Percentiles rank a stretch among this genome's conserved stretches.
phyloP scores from a whole-genome alignment of 768 basidiomycete species.

The Neoboletus subvelutipes region DNA sequence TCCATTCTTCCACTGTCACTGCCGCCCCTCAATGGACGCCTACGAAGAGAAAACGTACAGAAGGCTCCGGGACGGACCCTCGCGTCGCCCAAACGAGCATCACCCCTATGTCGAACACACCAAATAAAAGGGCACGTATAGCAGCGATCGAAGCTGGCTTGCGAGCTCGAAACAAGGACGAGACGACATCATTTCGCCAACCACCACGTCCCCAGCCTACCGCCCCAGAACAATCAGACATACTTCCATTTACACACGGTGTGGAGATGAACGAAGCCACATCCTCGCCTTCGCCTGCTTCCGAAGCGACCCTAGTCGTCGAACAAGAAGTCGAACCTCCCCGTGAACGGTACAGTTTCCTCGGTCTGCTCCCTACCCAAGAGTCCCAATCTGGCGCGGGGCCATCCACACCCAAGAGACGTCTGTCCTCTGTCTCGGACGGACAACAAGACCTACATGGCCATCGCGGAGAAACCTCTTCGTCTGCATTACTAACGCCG shows the following conservation, averaged over 20 bases:
- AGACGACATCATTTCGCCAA: neutral
- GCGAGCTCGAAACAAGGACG: neutral
- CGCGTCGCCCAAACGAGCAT: neutral
- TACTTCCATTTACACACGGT: slow-evolving; percentile 20
- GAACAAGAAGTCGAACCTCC: neutral
- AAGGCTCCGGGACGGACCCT: neutral
- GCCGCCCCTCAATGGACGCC: neutral
- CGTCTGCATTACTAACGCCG: slow-evolving; percentile 19
- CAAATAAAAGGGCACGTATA: slow-evolving; percentile 2
- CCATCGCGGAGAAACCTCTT: neutral
- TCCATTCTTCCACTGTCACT: neutral
- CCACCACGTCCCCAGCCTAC: neutral
- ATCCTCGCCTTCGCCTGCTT: neutral
- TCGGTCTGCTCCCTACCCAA: slow-evolving; percentile 16
- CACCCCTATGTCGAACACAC: neutral
- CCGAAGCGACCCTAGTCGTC: neutral
- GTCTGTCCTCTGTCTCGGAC: neutral
- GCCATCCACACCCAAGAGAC: slow-evolving; percentile 21
- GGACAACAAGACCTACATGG: neutral
- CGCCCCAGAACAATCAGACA: neutral
- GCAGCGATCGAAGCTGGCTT: slow-evolving; percentile 16
- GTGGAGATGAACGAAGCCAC: neutral
- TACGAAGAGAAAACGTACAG: slow-evolving; percentile 5
- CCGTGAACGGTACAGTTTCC: slow-evolving; percentile 18
- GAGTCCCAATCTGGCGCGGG: neutral